These are phyloP conservation scores for Primulina huaijiensis DNA, from an alignment of 257 asterid genomes.

Conservation along the genomic window DNA sequence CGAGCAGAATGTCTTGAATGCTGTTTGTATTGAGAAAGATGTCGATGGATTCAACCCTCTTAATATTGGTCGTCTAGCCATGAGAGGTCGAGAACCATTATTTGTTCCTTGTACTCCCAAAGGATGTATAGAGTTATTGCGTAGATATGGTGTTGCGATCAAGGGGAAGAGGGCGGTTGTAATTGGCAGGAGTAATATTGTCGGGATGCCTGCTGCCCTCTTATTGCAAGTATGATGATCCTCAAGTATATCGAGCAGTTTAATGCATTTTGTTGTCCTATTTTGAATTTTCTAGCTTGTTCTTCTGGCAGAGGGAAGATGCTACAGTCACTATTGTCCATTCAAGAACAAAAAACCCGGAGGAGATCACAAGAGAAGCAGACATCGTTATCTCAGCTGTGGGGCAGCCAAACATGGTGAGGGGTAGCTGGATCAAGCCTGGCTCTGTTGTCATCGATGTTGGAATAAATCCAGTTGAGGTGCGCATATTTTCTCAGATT, in stretches of 20 bases:
- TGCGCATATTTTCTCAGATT: conserved; percentile 20
- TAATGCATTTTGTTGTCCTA: not conserved
- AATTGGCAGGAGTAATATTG: conserved; percentile 91
- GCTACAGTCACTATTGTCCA: conserved; percentile 86
- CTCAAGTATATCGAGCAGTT: conserved; percentile 7
- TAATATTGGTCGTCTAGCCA: conserved; percentile 85
- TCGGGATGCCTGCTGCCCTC: conserved; percentile 89
- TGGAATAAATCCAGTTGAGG: conserved; percentile 87
- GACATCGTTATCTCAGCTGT: conserved; percentile 79
- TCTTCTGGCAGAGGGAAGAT: conserved; percentile 65
- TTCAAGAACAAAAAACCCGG: conserved; percentile 79
- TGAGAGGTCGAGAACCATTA: conserved; percentile 88
- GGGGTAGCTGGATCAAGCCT: conserved; percentile 93
- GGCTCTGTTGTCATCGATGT: conserved; percentile 88
- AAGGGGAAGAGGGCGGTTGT: conserved; percentile 91
- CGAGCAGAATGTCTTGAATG: conserved; percentile 73
- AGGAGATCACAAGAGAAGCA: conserved; percentile 75
- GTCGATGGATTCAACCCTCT: conserved; percentile 96
- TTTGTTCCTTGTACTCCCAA: conserved; percentile 95
- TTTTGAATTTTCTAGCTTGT: conserved; percentile 13
- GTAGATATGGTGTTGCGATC: conserved; percentile 61
- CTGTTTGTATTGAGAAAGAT: conserved; percentile 84
- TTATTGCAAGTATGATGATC: conserved; percentile 63
- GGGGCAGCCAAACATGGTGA: conserved; percentile 86
- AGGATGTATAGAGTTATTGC: conserved; percentile 90